Percentiles rank a stretch among this genome's conserved stretches.
These are phyloP conservation scores for Gossypium bickii DNA, from an alignment of 345 rosid genomes.

Conservation along the genomic window DNA sequence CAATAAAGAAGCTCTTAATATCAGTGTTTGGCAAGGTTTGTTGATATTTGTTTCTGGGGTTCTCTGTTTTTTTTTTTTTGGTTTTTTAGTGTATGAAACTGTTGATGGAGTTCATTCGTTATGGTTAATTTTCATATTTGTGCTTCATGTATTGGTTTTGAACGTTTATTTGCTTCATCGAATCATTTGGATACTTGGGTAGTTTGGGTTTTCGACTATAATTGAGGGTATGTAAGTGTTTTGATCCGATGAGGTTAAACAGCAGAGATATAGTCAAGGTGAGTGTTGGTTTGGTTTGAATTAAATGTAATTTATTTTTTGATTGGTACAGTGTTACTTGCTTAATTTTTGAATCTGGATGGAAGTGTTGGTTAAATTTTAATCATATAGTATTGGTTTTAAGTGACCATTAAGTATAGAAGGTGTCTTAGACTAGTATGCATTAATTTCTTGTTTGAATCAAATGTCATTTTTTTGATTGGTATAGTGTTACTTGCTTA, in stretches of 20 bases:
- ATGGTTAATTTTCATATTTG: not conserved
- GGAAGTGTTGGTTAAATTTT: not conserved
- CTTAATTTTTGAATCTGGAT: not conserved
- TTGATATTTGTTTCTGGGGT: not conserved
- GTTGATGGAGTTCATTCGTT: not conserved
- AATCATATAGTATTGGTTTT: not conserved
- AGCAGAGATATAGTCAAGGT: too few species aligned
- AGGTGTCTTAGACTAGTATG: too few species aligned
- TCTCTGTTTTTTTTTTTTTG: not conserved
- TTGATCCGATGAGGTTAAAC: not conserved
- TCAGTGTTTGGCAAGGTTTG: conserved; percentile 94
- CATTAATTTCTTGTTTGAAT: not conserved
- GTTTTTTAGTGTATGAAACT: not conserved
- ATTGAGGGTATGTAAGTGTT: not conserved
- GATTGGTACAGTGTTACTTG: not conserved
- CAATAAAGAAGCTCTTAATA: conserved; percentile 89
- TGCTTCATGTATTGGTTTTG: not conserved
- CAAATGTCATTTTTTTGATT: not conserved
- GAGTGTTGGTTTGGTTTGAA: not conserved
- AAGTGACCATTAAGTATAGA: not conserved
- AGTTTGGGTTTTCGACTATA: not conserved
- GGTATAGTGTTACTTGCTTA: not conserved
- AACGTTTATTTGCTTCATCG: not conserved
- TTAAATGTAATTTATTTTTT: not conserved
- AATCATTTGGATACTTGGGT: not conserved